phyloP scores from a whole-genome alignment of 169 alveolate genomes.

The Eimeria necatrix region DNA sequence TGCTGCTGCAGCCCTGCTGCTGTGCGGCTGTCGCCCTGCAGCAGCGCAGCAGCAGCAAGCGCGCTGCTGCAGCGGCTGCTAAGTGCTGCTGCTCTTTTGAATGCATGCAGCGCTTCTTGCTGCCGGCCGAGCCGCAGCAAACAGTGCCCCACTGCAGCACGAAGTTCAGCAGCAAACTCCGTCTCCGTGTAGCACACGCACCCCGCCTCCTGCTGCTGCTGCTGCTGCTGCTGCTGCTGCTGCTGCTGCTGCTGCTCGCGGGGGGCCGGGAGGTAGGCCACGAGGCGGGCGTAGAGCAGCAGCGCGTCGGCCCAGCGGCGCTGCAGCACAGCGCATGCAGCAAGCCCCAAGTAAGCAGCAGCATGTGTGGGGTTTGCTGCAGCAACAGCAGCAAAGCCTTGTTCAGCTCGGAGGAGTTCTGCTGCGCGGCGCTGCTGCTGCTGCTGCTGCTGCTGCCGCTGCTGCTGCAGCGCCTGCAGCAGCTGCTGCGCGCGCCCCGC shows the following conservation, averaged over 20 bases:
- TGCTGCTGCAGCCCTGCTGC: slow-evolving; percentile 62
- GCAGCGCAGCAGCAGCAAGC: slow-evolving; percentile 32
- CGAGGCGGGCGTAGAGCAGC: slow-evolving; percentile 21
- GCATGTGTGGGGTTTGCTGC: slow-evolving; percentile 45
- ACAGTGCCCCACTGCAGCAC: slow-evolving; percentile 52
- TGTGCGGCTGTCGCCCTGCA: not conserved
- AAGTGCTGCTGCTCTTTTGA: slow-evolving; percentile 38
- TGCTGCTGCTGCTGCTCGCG: not conserved
- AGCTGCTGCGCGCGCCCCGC: not conserved
- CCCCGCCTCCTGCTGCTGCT: not conserved
- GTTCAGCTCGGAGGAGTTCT: slow-evolving; percentile 62
- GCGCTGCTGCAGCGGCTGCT: slow-evolving; percentile 42
- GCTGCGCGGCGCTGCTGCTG: slow-evolving; percentile 62
- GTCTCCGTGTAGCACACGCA: not conserved
- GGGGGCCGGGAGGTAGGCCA: slow-evolving; percentile 43
- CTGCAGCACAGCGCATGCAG: slow-evolving; percentile 75
- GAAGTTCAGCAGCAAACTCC: slow-evolving; percentile 52
- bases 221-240: not conserved
- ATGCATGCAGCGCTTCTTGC: slow-evolving; percentile 27
- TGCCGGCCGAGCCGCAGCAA: slow-evolving; percentile 44
- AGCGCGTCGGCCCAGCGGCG: slow-evolving; percentile 69
- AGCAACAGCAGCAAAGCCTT: not conserved
- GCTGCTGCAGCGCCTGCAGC: not conserved
- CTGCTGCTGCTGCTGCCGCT: slow-evolving; percentile 36
- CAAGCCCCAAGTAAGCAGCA: slow-evolving; percentile 69